Evolutionary conservation across 345 rosid genomes (phyloP), one percentile per base, ranked within the genome.

Genomic region (Gossypium arboreum): DNA sequence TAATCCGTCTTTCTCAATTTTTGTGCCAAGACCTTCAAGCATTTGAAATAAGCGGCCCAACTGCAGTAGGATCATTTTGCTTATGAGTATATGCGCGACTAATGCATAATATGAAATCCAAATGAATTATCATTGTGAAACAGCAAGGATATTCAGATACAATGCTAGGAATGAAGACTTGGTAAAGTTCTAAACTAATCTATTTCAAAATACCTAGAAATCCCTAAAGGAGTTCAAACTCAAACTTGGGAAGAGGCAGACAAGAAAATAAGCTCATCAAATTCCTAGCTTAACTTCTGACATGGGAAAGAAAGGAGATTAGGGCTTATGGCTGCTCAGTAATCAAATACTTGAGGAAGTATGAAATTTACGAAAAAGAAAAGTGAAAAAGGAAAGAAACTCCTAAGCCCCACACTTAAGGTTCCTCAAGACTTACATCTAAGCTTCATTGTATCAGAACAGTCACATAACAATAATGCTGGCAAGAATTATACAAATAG

Each of bases 31-130:
- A 71, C 91, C 92, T 85, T 93, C 94, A 77, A 95, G 93, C 94
- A 93, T 91, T 86, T 93, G 98, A 82, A 81, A 91, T 69, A 95
- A 88, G 78, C 94, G 91, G 47, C 89, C 99, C 79, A 93, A 84
- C 98, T 95, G 89, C 83, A 78, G 66, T 24, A 80, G 79, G 74
- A 78, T 78, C 72, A 41, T 18, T 58, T 60, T 73, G 60, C 56
- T 66, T 69, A 27, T 45, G 75, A 76, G 60, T 76, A 72, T 71
- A 73, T 34, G 55, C 48, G 68, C 24, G 65, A 61, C 22, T 17
- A 66, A 55, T 45, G 50, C 54, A 69, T 27, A 75, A 70, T 9
- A 73, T 18, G 43, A 71, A 56, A 68, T 29, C n/a, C 25, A 6
- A 74, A 51, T 24, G 13, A 24, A 73, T 27, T 57, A 43, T 52